A percentile compares a stretch with the other conserved stretches of the same genome.
Conservation (phyloP, 1,284 basidiomycete species). For the Hymenochaete sp. region DNA sequence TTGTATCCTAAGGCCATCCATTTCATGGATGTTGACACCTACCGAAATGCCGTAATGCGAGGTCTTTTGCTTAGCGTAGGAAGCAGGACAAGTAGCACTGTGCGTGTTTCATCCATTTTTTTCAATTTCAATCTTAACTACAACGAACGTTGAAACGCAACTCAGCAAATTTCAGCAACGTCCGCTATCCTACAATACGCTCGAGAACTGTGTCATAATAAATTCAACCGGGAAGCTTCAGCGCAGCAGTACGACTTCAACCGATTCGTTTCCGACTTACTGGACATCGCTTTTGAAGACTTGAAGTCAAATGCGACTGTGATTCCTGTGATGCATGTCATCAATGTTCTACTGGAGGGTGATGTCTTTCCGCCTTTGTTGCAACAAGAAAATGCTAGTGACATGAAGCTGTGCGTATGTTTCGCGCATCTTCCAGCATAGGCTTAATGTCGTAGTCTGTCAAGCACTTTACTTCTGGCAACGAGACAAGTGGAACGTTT, state of each 20-base stretch:
- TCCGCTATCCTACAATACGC: slow-evolving; percentile 53
- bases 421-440: slow-evolving; percentile 17
- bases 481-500: slow-evolving; percentile 54
- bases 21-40: slow-evolving; percentile 54
- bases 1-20: slow-evolving; percentile 64
- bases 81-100: slow-evolving; percentile 75
- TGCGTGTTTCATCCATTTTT: slow-evolving; percentile 33
- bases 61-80: slow-evolving; percentile 74
- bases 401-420: slow-evolving; percentile 30
- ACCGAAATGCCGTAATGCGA: slow-evolving; percentile 53
- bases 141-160: too few species aligned
- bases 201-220: slow-evolving; percentile 44
- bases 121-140: too few species aligned
- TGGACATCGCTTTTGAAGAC: slow-evolving; percentile 44
- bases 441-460: slow-evolving; percentile 28
- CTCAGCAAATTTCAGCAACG: slow-evolving; percentile 66
- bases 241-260: slow-evolving; percentile 34
- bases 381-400: slow-evolving; percentile 39
- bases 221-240: slow-evolving; percentile 25
- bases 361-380: slow-evolving; percentile 44
- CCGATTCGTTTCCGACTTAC: slow-evolving; percentile 46
- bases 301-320: slow-evolving; percentile 60
- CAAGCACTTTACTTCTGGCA: slow-evolving; percentile 41
- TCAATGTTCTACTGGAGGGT: slow-evolving; percentile 63
- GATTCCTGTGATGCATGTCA: slow-evolving; percentile 69